Evolutionary conservation across 305 asterid genomes (phyloP).

Genomic region (Fraxinus albicans): DNA sequence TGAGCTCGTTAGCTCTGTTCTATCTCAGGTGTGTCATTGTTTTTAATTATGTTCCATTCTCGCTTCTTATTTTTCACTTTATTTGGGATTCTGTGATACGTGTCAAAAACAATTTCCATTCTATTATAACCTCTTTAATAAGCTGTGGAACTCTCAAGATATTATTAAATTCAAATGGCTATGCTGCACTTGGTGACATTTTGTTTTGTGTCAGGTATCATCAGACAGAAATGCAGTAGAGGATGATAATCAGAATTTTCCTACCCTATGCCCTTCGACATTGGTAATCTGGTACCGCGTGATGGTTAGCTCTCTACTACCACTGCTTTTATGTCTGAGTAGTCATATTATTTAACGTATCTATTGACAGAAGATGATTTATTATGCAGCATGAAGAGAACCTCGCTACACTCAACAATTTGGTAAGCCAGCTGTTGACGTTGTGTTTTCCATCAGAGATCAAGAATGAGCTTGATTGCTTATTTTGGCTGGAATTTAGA

Average conservation of each 20-base stretch:
- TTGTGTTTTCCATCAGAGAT: slow-evolving; percentile 10
- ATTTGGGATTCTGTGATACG: background rate
- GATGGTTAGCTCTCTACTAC: slow-evolving; percentile 49
- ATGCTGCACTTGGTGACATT: slow-evolving; percentile 19
- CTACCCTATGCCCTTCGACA: slow-evolving; percentile 68
- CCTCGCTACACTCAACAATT: slow-evolving; percentile 53
- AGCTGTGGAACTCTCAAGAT: background rate
- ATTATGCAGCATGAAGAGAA: slow-evolving; percentile 83
- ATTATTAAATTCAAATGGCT: slow-evolving; percentile 9
- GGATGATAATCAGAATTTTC: slow-evolving; percentile 50
- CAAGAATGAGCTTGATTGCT: slow-evolving; percentile 2
- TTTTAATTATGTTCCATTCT: background rate
- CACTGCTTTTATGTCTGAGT: slow-evolving; percentile 13
- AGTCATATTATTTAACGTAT: slow-evolving; percentile 21
- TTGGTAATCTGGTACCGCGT: slow-evolving; percentile 75
- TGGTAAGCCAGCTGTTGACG: slow-evolving; percentile 52
- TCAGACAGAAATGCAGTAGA: slow-evolving; percentile 40
- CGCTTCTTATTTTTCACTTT: background rate
- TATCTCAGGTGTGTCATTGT: slow-evolving; percentile 60
- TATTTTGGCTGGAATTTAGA: background rate
- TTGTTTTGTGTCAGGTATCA: slow-evolving; percentile 48
- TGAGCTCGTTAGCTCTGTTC: slow-evolving; percentile 71
- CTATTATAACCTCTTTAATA: background rate
- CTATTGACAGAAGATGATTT: slow-evolving; percentile 28
- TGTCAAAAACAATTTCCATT: background rate